A percentile compares a stretch with the other conserved stretches of the same genome.
These are phyloP conservation scores for Vitis hybrid DNA, from an alignment of 177 flowering plant genomes.

Conservation along the genomic window DNA sequence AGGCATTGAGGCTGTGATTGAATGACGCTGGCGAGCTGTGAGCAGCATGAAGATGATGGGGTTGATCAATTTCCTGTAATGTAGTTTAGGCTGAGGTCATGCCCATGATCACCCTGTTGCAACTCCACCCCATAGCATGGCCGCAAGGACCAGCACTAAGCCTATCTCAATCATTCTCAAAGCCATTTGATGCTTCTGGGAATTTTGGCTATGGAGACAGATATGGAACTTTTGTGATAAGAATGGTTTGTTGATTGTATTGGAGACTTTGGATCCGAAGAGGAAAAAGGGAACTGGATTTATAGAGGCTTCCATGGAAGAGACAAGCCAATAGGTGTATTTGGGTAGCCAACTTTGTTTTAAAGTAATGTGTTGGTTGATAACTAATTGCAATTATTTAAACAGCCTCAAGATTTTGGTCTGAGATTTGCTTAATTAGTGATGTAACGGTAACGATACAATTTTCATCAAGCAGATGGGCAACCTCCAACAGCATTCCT, in stretches of 20 bases:
- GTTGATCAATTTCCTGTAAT: conserved; percentile 43
- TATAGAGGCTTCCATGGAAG: no score
- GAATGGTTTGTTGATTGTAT: neutral
- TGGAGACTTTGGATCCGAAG: no score
- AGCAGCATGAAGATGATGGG: conserved; percentile 59
- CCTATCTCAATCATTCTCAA: conserved; percentile 17
- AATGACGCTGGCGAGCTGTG: conserved; percentile 36
- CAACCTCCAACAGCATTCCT: no score
- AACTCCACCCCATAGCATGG: conserved; percentile 23
- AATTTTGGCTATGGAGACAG: neutral
- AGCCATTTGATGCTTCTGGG: conserved; percentile 24
- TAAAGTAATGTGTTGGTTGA: no score
- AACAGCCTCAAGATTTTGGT: no score
- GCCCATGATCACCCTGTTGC: conserved; percentile 33
- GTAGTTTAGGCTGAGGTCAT: conserved; percentile 48
- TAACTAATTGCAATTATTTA: no score
- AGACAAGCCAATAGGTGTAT: no score
- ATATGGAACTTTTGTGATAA: neutral
- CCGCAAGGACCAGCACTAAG: conserved; percentile 22
- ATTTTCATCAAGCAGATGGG: no score
- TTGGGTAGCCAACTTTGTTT: no score
- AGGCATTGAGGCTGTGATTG: conserved; percentile 53
- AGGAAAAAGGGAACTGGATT: no score
- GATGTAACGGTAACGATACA: no score
- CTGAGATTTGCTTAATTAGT: no score